Evolutionary conservation across 768 basidiomycete genomes (phyloP), one percentile per base, ranked within the genome.

Genomic region (Suillus subluteus): DNA sequence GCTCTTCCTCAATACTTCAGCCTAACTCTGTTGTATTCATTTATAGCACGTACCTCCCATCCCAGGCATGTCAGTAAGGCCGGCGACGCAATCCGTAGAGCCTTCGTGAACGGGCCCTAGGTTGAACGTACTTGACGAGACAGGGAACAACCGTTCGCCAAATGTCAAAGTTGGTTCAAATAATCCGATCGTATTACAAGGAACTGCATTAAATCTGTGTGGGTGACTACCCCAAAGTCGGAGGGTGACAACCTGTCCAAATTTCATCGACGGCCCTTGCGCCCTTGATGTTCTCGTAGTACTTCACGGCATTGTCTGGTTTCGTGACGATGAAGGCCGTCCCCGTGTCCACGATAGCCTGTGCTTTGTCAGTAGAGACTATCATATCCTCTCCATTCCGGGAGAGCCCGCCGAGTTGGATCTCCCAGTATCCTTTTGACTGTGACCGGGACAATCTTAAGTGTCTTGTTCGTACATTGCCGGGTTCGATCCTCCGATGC

Each of bases 391-490:
- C 50, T 52, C 50, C 23, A 15, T 52, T 52, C 50, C n/a, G 15
- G 13, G 50, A 52, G 23, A 50, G 6, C 23, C 50, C 26, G 13
- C 26, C n/a, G n/a, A 48, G 48, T 48, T 48, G 48, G 12, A 48
- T 23, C 12, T 48, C n/a, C 48, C 48, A 48, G n/a, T 48, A 48
- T 13, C 48, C n/a, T 48, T n/a, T 23, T 48, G n/a, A 48, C n/a
- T 23, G 48, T 48, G n/a, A 48, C 48, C n/a, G n/a, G 48, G 48
- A 48, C 48, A n/a, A 48, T 48, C 48, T n/a, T 23, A 48, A 48
- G 48, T 48, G n/a, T 48, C 48, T 48, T n/a, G 12, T 48, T 48
- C 12, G 12, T 48, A 48, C 48, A 48, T 48, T 23, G 48, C 11
- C 5, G 48, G 48, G 46, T 48, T 48, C 12, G n/a, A 48, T 23